Evolutionary conservation across 1,284 basidiomycete genomes (phyloP).

Genomic region (Ganoderma resinaceum): DNA sequence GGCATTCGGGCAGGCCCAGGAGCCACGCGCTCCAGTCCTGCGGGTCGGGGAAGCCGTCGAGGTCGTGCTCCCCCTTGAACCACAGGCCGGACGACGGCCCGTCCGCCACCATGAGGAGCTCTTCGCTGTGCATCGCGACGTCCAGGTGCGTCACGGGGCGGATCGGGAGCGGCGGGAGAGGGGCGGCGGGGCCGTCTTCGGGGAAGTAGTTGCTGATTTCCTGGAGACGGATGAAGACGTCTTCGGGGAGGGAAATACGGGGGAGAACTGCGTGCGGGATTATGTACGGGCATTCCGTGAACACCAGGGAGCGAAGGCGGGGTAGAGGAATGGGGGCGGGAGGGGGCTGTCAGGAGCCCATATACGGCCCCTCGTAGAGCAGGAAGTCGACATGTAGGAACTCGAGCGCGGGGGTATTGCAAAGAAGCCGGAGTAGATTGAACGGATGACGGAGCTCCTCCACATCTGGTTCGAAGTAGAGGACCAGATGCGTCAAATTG

Average conservation of each 20-base stretch:
- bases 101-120: neutral
- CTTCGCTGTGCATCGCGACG: neutral
- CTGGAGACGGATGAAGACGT: neutral
- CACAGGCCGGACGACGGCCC: neutral
- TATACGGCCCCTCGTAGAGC: neutral
- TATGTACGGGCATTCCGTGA: neutral
- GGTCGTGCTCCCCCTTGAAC: neutral
- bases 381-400: neutral
- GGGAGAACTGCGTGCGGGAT: neutral
- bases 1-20: neutral
- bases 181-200: too few species aligned
- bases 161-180: neutral
- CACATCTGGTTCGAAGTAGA: neutral
- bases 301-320: neutral
- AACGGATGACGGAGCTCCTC: neutral
- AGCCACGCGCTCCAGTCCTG: neutral
- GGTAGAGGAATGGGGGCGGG: neutral
- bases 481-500: neutral
- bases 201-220: neutral
- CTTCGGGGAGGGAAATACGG: neutral
- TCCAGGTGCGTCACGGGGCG: neutral
- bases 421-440: neutral
- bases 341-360: neutral
- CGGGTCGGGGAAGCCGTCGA: neutral
- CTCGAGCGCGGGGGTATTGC: neutral